A percentile compares a stretch with the other conserved stretches of the same genome.
Conservation (phyloP, 2,329 filamentous ascomycete genomes). For the Colletotrichum noveboracense region DNA sequence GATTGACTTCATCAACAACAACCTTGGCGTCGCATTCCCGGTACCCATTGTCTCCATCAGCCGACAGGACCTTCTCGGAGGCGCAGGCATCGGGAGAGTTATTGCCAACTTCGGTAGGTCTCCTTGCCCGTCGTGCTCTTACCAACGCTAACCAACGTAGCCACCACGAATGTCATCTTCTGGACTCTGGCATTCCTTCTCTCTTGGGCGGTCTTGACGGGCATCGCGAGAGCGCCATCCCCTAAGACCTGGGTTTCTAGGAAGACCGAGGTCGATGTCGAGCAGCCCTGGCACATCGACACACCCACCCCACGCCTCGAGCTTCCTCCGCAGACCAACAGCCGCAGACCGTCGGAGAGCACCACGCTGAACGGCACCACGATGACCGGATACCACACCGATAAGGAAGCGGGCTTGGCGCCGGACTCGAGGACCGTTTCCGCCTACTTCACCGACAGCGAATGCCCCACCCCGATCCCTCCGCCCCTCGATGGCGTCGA, state of each 20-base stretch:
- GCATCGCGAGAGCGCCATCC: background rate
- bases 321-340: background rate
- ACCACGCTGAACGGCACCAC: conserved; percentile 8
- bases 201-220: conserved; percentile 12
- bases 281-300: background rate
- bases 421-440: conserved; percentile 6
- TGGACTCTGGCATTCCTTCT: conserved; percentile 36
- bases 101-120: conserved; percentile 49
- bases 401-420: conserved; percentile 14
- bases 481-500: background rate
- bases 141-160: conserved; percentile 24
- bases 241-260: background rate
- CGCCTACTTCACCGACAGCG: conserved; percentile 15
- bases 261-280: background rate
- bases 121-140: background rate
- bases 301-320: background rate
- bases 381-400: conserved; percentile 7
- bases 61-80: conserved; percentile 34
- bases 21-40: conserved; percentile 57
- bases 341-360: conserved; percentile 4
- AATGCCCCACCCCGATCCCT: background rate
- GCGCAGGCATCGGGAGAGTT: conserved; percentile 43
- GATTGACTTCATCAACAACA: conserved; percentile 55
- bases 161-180: conserved; percentile 37
- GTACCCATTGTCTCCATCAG: conserved; percentile 54